Percentiles rank a stretch among this genome's conserved stretches.
Conservation (phyloP, 2,329 filamentous ascomycete genomes). For the Xylaria sp. region DNA sequence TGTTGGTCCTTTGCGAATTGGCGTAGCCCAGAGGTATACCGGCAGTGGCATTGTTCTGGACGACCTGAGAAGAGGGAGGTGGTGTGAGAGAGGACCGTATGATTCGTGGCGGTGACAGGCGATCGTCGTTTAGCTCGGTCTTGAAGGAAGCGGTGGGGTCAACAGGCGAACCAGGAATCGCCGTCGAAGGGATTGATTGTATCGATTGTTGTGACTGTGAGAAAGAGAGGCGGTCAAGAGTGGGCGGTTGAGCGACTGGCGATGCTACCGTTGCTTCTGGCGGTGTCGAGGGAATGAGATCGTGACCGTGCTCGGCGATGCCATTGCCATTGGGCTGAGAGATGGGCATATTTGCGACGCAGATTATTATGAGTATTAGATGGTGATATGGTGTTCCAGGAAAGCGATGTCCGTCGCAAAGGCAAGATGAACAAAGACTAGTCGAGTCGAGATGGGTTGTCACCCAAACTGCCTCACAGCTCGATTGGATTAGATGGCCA, state of each 20-base stretch:
- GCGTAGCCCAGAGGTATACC: conserved; percentile 48
- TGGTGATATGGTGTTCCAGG: not conserved
- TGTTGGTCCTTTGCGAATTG: conserved; percentile 56
- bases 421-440: not conserved
- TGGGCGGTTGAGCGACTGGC: conserved; percentile 18
- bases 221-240: conserved; percentile 41
- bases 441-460: not conserved
- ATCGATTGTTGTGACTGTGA: conserved; percentile 67
- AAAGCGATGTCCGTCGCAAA: not conserved
- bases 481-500: not conserved
- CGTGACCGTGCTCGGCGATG: conserved; percentile 34
- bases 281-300: conserved; percentile 45
- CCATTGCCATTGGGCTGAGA: conserved; percentile 49
- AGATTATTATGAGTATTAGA: conserved; percentile 17
- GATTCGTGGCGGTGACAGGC: conserved; percentile 53
- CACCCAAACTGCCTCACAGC: conserved; percentile 10
- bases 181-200: conserved; percentile 67
- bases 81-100: conserved; percentile 69
- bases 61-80: conserved; percentile 64
- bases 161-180: conserved; percentile 63
- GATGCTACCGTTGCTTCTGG: conserved; percentile 33
- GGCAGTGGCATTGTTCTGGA: conserved; percentile 45
- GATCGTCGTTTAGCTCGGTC: conserved; percentile 61
- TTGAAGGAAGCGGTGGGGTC: conserved; percentile 61
- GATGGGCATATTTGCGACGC: conserved; percentile 50